Evolutionary conservation across 2,329 filamentous ascomycete species (phyloP).

Genomic region (Rhynchosporium agropyri): DNA sequence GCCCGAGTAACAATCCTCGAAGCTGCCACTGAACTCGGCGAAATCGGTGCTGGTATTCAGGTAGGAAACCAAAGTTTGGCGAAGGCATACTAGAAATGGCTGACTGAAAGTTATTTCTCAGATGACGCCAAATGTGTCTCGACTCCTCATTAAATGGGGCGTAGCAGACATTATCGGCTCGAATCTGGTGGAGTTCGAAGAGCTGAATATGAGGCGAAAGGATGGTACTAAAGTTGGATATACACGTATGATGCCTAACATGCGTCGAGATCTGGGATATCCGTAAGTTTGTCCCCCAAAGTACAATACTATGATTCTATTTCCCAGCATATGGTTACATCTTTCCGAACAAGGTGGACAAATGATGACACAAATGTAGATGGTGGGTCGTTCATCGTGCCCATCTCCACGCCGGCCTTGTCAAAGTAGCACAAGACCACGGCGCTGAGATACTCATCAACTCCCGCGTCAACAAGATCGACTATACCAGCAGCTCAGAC

Average conservation of each 20-base stretch:
- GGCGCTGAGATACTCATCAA: constrained; percentile 46
- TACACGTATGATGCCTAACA: constrained; percentile 25
- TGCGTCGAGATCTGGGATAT: constrained; percentile 14
- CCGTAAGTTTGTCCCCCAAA: constrained; percentile 3
- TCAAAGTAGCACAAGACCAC: constrained; percentile 43
- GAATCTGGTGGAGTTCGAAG: constrained; percentile 25
- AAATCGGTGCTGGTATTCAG: constrained; percentile 39
- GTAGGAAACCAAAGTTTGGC: background rate
- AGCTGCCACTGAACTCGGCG: constrained; percentile 21
- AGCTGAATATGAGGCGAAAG: constrained; percentile 26
- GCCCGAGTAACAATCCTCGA: constrained; percentile 40
- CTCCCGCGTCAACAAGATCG: constrained; percentile 43
- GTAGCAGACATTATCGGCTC: constrained; percentile 25
- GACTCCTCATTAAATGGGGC: constrained; percentile 27
- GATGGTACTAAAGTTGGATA: constrained; percentile 29
- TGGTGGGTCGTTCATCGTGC: constrained; percentile 52
- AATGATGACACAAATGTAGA: background rate
- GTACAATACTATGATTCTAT: background rate
- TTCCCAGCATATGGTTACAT: background rate
- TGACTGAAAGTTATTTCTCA: background rate
- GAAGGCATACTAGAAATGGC: background rate
- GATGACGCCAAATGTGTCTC: constrained; percentile 30
- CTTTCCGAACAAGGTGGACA: background rate
- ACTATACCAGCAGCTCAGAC: constrained; percentile 33
- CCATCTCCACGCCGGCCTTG: constrained; percentile 50